Base-by-base conservation (phyloP, 768 basidiomycete species). In the Panellus pusillus region DNA sequence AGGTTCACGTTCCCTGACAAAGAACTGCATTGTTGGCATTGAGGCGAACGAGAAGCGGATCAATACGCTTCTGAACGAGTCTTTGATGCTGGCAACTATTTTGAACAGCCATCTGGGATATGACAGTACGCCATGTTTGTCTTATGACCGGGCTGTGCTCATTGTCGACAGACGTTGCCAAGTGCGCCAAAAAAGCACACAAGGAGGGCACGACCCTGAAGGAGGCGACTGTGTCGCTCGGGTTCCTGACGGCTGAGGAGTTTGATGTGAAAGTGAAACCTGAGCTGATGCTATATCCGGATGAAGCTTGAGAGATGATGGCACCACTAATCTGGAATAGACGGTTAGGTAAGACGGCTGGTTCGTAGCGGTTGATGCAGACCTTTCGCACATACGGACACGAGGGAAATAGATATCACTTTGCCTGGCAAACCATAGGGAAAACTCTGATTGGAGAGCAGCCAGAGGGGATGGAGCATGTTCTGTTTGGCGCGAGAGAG, bases 101-200 rank as follows among this genome's bases (percentile, higher is more conserved):
- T 77, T 99, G 63, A 98, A 99, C 82, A 88, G 84, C 65, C 87
- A 91, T 68, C 81, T 98, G 57, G 97, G 97, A 54, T 99, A 98
- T 69, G 97, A 98, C 76, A 97, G 93, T 92, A 63, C 73, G 93
- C 77, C 50, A 51, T 46, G n/a, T 51, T 44, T 55, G 50, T 42
- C 31, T 27, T 14, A 24, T 19, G 36, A n/a, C 27, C 15, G 27
- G 46, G 48, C 43, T 41, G 50, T 57, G 39, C 58, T 62, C 44
- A 57, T 15, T 54, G 56, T 39, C 56, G 38, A 39, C 66, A 98
- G 94, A 97, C 73, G 97, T 98, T 45, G 97, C 97, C 45, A 94
- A 91, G 74, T 93, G 91, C 66, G 97, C 97, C 27, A 99, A 99
- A 82, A 98, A 98, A 72, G 97, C 97, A n/a, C 97, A 98, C 79